A percentile compares a stretch with the other conserved stretches of the same genome.
Evolutionary conservation across 768 basidiomycete species (phyloP).

Genomic region (Mycena capillaripes): DNA sequence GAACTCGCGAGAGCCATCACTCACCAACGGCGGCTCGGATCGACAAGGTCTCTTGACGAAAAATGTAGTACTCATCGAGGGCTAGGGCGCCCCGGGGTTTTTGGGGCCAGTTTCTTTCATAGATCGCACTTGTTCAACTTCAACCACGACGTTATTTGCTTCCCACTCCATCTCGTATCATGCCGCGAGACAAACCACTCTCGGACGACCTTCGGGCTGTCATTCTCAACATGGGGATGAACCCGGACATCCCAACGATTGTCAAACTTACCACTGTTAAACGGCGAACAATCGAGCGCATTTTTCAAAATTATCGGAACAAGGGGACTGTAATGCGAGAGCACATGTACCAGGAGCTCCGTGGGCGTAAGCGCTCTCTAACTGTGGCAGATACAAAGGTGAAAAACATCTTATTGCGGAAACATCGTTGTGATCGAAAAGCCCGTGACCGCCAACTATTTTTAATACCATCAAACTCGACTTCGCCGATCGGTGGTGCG

Average conservation of each 20-base stretch:
- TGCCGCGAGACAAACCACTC: conserved; percentile 2
- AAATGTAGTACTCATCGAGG: not conserved
- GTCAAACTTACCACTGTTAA: not conserved
- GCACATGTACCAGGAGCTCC: conserved; percentile 5
- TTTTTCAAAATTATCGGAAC: not conserved
- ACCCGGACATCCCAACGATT: not conserved
- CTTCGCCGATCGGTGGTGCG: too few species aligned
- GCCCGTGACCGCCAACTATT: too few species aligned
- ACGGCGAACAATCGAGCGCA: not conserved
- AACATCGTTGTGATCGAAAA: too few species aligned
- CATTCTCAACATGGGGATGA: conserved; percentile 8
- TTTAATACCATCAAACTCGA: too few species aligned
- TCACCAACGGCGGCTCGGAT: not conserved
- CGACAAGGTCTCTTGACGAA: not conserved
- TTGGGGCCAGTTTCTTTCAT: not conserved
- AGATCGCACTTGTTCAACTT: not conserved
- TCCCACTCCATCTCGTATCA: not conserved
- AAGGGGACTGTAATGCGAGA: conserved; percentile 8
- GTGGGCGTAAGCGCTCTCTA: not conserved
- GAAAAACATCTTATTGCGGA: too few species aligned
- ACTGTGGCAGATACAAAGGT: not conserved
- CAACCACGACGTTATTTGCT: not conserved
- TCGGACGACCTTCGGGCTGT: conserved; percentile 8
- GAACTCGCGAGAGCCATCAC: not conserved
- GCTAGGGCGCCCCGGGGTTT: conserved; percentile 5